Conservation (phyloP, 2,329 filamentous ascomycete species). For the Penicillium glabrum region DNA sequence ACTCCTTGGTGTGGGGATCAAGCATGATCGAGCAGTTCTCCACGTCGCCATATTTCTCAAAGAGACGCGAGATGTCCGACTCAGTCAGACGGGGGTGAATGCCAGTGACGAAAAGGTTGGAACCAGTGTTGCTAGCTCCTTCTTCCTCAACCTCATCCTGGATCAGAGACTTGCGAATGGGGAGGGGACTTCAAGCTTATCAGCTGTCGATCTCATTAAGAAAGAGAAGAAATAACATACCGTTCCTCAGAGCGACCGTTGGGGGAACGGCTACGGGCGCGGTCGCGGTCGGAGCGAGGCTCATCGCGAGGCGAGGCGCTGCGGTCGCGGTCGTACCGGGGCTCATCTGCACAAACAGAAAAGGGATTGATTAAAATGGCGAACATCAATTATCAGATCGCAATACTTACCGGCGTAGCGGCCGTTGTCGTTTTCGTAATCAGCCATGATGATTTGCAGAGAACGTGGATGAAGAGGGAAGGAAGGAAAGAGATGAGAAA, state of each 20-base stretch:
- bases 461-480: constrained; percentile 22
- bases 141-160: constrained; percentile 60
- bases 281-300: constrained; percentile 45
- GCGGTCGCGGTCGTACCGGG: constrained; percentile 65
- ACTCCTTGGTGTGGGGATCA: constrained; percentile 97
- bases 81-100: constrained; percentile 92
- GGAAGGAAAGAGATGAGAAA: constrained; percentile 17
- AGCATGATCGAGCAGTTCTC: constrained; percentile 99
- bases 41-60: constrained; percentile 98
- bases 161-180: constrained; percentile 15
- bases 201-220: background rate
- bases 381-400: background rate
- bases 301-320: constrained; percentile 66
- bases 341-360: constrained; percentile 50
- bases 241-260: constrained; percentile 57
- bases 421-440: constrained; percentile 66
- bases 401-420: constrained; percentile 62
- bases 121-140: constrained; percentile 85
- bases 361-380: background rate
- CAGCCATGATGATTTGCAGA: constrained; percentile 43
- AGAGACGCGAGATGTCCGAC: constrained; percentile 87
- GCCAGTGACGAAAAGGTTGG: constrained; percentile 97
- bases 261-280: constrained; percentile 65
- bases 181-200: background rate
- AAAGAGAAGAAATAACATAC: constrained; percentile 35